Percentiles rank a stretch among this genome's conserved stretches.
Evolutionary conservation across 2,329 filamentous ascomycete genomes (phyloP).

Genomic region (Fonsecaea erecta): DNA sequence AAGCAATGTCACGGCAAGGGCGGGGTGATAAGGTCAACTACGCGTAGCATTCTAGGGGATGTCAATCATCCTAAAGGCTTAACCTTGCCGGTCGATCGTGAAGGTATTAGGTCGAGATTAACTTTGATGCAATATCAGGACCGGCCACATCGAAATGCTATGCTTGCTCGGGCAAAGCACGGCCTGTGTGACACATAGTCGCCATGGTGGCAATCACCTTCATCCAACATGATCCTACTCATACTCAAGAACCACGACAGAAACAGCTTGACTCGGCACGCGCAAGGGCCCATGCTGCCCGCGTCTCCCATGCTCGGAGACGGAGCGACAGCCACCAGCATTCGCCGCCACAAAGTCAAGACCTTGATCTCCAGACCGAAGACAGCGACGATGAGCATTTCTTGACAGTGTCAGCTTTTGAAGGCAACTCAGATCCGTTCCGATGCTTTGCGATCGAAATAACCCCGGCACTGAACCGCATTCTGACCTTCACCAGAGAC

Average conservation of each 20-base stretch:
- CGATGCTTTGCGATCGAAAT: background rate
- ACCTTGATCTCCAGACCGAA: background rate
- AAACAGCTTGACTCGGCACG: background rate
- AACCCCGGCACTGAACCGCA: background rate
- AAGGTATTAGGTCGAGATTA: background rate
- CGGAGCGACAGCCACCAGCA: background rate
- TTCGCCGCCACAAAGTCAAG: background rate
- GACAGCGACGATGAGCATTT: background rate
- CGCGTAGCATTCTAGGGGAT: background rate
- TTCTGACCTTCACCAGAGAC: background rate
- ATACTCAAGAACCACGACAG: background rate
- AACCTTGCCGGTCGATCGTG: background rate
- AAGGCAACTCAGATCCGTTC: background rate
- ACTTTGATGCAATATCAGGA: no score
- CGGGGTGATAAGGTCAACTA: background rate
- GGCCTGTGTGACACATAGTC: background rate
- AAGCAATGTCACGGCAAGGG: background rate
- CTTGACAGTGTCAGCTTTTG: background rate
- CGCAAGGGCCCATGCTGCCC: background rate
- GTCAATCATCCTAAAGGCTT: background rate
- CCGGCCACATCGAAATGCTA: background rate
- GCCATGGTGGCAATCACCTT: background rate
- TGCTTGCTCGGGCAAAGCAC: conserved; percentile 14
- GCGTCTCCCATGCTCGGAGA: background rate
- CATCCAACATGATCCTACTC: background rate